Base-by-base conservation (phyloP, 768 basidiomycete genomes). In the Trametes sanguinea region DNA sequence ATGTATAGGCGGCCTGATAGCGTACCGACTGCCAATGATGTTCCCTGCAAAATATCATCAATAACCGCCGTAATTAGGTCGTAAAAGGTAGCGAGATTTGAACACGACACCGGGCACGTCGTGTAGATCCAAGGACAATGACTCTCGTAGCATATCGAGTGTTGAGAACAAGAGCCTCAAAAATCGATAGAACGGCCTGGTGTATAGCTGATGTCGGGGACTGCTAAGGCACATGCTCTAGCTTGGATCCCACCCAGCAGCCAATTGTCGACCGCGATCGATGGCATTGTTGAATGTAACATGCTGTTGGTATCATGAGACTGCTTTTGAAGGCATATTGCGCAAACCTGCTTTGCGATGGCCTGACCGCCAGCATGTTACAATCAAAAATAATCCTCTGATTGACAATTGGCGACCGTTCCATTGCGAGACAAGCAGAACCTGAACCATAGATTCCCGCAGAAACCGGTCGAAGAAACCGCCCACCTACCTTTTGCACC, bases 1-100 rank as follows among this genome's bases (percentile, higher is more conserved):
- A 99, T 95, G 69, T 95, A 92, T 43, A 99, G 80, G 44, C 86
- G 81, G 1, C 96, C 96, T 1, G 85, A 80, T n/a, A 94, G 82
- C 0, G 97, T 98, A 14, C 97, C 96, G 14, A 99, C 87, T 0
- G 97, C 97, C 14, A 98, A 83, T 8, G 89, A 92, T 3, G 90
- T 88, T 7, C 96, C 95, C 83, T 85, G 52, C 13, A 35, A 29
- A 8, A 11, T 17, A 11, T n/a, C 3, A 35, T 69, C 43, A 63
- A 57, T 43, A 42, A 27, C n/a, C 46, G 11, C 3, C 50, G 59
- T 37, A 52, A 54, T 2, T 7, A 22, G 22, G 22, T 22, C 22
- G 22, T 22, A 22, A 22, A n/a, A 32, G 27, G 29, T 29, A 10
- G 11, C 39, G 22, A 47, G 46, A 47, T 29, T 47, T 47, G 22